phyloP scores from a whole-genome alignment of 2,329 filamentous ascomycete species.

The Cryphonectria carpinicola region DNA sequence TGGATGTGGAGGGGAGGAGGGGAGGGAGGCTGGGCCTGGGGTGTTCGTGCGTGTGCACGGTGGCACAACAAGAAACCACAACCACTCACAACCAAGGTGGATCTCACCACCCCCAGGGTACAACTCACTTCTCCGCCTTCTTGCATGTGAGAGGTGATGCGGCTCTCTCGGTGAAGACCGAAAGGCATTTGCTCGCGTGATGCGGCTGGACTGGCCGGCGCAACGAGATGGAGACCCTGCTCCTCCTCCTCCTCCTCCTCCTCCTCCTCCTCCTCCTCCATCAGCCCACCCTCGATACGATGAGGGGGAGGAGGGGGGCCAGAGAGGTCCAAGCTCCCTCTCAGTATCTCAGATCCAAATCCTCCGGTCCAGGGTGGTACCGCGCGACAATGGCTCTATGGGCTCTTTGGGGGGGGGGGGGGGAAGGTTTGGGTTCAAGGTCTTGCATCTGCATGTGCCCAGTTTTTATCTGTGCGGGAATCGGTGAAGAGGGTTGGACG shows the following conservation, averaged over 20 bases:
- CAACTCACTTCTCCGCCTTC: conserved; percentile 1
- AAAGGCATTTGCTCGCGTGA: conserved; percentile 6
- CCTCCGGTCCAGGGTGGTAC: neutral
- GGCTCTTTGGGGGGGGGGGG: no score
- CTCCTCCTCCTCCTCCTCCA: neutral
- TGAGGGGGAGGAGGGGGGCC: neutral
- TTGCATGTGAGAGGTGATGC: conserved; percentile 10
- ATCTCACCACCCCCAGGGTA: neutral
- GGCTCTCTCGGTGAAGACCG: conserved; percentile 10
- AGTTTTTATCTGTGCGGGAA: neutral
- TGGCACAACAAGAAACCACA: neutral
- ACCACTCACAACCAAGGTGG: neutral
- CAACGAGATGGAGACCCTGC: neutral
- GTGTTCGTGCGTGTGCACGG: neutral
- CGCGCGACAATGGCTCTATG: neutral
- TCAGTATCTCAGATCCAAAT: neutral
- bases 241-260: neutral
- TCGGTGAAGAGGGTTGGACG: neutral
- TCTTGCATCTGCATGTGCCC: neutral
- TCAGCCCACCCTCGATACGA: neutral
- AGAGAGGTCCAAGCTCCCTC: conserved; percentile 1
- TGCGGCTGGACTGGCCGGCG: neutral
- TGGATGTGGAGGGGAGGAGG: neutral
- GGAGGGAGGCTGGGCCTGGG: neutral
- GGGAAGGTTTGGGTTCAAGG: neutral